These are phyloP conservation scores for Aureobasidium sp. DNA, from an alignment of 2,329 filamentous ascomycete species.

Conservation along the genomic window DNA sequence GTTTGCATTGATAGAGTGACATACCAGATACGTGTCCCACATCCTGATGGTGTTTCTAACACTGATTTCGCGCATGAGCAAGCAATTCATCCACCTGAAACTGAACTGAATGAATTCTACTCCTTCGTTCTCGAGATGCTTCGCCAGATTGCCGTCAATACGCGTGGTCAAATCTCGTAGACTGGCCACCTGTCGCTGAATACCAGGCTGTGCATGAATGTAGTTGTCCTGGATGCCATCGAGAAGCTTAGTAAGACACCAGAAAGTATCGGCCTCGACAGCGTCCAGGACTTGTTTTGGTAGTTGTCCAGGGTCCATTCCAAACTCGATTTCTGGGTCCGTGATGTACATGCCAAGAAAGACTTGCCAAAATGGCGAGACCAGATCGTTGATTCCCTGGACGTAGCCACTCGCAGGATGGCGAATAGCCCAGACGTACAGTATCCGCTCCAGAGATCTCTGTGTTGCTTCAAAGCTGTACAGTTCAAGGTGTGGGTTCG, in stretches of 20 bases:
- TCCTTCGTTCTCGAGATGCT: conserved; percentile 81
- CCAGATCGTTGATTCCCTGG: conserved; percentile 96
- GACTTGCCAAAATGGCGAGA: conserved; percentile 96
- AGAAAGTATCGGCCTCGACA: conserved; percentile 95
- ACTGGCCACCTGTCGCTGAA: conserved; percentile 85
- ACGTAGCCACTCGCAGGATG: conserved; percentile 97
- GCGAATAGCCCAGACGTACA: conserved; percentile 96
- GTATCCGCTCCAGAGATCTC: conserved; percentile 82
- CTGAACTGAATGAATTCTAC: conserved; percentile 99
- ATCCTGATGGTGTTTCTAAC: conserved; percentile 95
- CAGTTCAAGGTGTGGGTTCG: conserved; percentile 89
- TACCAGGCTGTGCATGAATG: conserved; percentile 94
- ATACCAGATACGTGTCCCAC: conserved; percentile 98
- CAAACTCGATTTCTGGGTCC: conserved; percentile 83
- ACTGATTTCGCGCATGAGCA: conserved; percentile 94
- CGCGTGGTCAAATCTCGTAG: conserved; percentile 83
- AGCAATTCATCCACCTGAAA: conserved; percentile 99
- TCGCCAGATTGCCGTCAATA: conserved; percentile 77
- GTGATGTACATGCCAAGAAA: conserved; percentile 92
- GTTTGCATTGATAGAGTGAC: conserved; percentile 25
- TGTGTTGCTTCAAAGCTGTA: conserved; percentile 97
- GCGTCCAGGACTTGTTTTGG: conserved; percentile 87
- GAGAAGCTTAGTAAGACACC: conserved; percentile 96
- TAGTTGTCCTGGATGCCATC: conserved; percentile 99
- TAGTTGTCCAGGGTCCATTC: conserved; percentile 94